Base-by-base conservation (phyloP, 2,329 filamentous ascomycete species). In the Aureobasidium sp. region DNA sequence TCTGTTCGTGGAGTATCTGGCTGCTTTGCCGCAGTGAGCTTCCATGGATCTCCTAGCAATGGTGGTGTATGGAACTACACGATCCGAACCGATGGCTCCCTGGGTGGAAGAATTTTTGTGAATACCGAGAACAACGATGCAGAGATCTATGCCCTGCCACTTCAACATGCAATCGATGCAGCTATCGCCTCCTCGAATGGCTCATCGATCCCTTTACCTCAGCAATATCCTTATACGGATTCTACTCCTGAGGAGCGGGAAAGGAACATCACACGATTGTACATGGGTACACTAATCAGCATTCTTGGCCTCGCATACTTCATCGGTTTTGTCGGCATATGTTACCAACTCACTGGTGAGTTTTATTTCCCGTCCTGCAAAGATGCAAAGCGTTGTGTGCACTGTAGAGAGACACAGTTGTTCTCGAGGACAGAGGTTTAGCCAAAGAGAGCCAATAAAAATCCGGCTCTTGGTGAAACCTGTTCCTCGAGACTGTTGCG, bases 21-120 rank as follows among this genome's bases (percentile, higher is more conserved):
- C 1, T 94, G 90, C 73, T 91, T 87, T 70, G 88, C 84, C 20
- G 90, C 88, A 9, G 82, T 88, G 1, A 84, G 88, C 5, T 93
- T 95, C 76, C 79, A 85, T 60, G 87, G 87, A 0, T 95, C 90
- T 5, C 90, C 91, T 0, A 80, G 75, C 1, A 87, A 94, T 75
- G 90, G 90, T 11, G 82, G 82, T 1, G 74, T 83, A 48, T 96
- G 92, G 92, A 95, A 94, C 74, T 97, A 96, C 71, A 92, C 90
- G 0, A 79, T 96, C 29, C 81, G 89, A 62, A 86, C 86, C 2
- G 92, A 96, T 71, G 87, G 87, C 39, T 80, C 84, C 0, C 79
- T 96, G 62, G 86, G 87, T 22, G 72, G 75, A 8, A 83, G 81
- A 61, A 85, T 95, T 64, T 80, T 87, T 65, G 82, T 88, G 34